Conservation (phyloP, 345 rosid genomes). For the Camelina hispida region DNA sequence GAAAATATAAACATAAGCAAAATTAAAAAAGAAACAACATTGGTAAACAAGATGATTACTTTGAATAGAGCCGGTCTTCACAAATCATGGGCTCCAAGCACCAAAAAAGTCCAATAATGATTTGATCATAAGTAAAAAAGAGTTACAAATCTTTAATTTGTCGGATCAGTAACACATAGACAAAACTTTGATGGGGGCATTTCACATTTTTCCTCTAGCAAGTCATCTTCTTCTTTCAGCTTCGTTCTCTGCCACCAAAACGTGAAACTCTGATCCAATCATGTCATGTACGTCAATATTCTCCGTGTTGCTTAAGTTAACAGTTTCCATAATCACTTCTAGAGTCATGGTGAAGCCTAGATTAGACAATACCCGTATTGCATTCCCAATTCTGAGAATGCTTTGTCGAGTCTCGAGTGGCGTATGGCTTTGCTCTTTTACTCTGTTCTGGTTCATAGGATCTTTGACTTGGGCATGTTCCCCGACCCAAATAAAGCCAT, state of each 20-base stretch:
- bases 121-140: too few relatives aligned
- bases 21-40: neutral
- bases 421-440: too few relatives aligned
- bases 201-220: too few relatives aligned
- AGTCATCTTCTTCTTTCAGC: too few relatives aligned
- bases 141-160: neutral
- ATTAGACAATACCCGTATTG: conserved; percentile 54
- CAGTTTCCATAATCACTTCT: neutral
- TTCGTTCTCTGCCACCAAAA: too few relatives aligned
- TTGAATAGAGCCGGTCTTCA: neutral
- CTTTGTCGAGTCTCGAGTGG: conserved; percentile 46
- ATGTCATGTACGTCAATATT: neutral
- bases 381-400: conserved; percentile 76
- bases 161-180: neutral
- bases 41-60: neutral
- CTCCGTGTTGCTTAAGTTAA: neutral
- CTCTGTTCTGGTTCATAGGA: conserved; percentile 20
- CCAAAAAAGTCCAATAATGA: neutral
- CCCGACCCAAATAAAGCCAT: conserved; percentile 92
- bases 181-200: too few relatives aligned
- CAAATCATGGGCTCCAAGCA: neutral
- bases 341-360: conserved; percentile 6
- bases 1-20: neutral
- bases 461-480: conserved; percentile 69
- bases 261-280: too few relatives aligned